These are phyloP conservation scores for Phlebiopsis flavidoalba DNA, from an alignment of 768 basidiomycete genomes.

Conservation along the genomic window DNA sequence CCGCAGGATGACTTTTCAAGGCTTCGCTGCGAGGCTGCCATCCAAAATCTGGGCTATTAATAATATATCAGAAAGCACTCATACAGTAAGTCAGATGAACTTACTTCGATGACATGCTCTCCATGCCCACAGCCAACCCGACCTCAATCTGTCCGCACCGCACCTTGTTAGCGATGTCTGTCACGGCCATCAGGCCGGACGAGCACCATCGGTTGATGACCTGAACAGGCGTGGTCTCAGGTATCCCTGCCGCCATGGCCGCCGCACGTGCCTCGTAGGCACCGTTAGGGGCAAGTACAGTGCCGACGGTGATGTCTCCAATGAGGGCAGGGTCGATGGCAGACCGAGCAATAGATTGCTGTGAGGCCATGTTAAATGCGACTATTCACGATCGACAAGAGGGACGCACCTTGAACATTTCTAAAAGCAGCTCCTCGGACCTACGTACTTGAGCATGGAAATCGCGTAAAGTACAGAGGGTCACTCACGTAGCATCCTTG, in stretches of 20 bases:
- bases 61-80: constrained; percentile 11
- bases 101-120: constrained; percentile 80
- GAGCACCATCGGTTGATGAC: constrained; percentile 80
- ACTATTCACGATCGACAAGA: not conserved
- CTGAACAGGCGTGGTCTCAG: constrained; percentile 71
- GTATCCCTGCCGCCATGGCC: constrained; percentile 76
- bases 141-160: constrained; percentile 74
- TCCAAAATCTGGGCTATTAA: constrained; percentile 56
- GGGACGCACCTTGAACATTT: constrained; percentile 66
- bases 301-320: constrained; percentile 78
- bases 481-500: constrained; percentile 59
- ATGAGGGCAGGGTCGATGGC: constrained; percentile 60
- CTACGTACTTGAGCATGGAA: constrained; percentile 27
- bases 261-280: constrained; percentile 70
- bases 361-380: not conserved
- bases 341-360: constrained; percentile 58
- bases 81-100: constrained; percentile 18
- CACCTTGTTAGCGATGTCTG: constrained; percentile 72
- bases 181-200: constrained; percentile 81
- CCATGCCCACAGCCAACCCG: constrained; percentile 78
- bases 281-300: constrained; percentile 59
- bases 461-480: not conserved
- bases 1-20: constrained; percentile 48
- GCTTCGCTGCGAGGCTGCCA: constrained; percentile 57
- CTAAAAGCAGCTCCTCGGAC: constrained; percentile 74